Base-by-base conservation (phyloP, 257 asterid genomes). In the Scutellaria galericulata region DNA sequence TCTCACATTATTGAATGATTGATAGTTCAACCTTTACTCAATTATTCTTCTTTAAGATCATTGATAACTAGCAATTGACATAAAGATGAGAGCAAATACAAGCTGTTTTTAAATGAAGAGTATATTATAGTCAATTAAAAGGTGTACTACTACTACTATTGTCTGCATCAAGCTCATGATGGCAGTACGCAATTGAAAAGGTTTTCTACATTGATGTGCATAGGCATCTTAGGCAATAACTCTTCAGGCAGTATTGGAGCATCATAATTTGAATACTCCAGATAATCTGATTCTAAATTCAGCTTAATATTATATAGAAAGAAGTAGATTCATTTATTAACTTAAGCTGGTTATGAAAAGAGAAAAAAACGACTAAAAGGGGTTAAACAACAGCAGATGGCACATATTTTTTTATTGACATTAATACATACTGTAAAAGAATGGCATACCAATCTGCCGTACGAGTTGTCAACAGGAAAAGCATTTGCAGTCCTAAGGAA, bases 391-490 rank as follows among this genome's bases (percentile, higher is more conserved):
- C 11, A 35, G 27, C n/a, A 13, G 40, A 64, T 5, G 7, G 14
- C 20, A 41, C 11, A 27, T 50, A 24, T 39, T 15, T 66, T 46
- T 41, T 24, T 1, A 20, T 51, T 0, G 52, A 55, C 5, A 37
- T 58, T 35, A 31, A 13, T 10, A 53, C 6, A 42, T 15, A 69
- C 4, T 3, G 18, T 40, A 64, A 55, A 66, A 52, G 63, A 68
- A 63, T 57, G 63, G 53, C 88, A 14, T 87, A 95, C 99, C 99
- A 95, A 79, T 95, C 98, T 10, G 96, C 98, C 1, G 98, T 92
- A 58, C 99, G 94, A 70, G 99, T 92, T 60, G 99, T 92, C 10
- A 95, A 89, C 18, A 95, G 86, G 79, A 92, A 95, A 41, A 95
- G 93, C 86, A 56, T 83, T 83, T 82, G 82, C 70, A 95, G 76